Percentiles rank a stretch among this genome's conserved stretches.
Evolutionary conservation across 2,329 filamentous ascomycete species (phyloP).

Genomic region (Falciphora oryzae): DNA sequence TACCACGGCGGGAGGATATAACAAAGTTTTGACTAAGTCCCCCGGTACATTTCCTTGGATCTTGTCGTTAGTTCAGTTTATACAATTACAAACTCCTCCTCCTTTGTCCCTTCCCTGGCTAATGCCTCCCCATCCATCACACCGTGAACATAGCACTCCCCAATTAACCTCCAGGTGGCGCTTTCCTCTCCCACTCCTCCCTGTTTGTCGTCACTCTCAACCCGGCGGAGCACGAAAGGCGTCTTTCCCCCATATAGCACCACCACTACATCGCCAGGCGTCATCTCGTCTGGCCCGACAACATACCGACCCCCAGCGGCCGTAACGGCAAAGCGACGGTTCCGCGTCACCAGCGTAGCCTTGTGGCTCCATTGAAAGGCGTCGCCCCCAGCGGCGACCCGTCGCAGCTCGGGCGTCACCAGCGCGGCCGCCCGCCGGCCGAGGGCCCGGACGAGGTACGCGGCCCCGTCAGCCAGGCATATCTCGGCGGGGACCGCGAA

Average conservation of each 20-base stretch:
- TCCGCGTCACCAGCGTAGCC: neutral
- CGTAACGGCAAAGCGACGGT: neutral
- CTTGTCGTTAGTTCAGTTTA: neutral
- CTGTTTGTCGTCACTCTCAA: neutral
- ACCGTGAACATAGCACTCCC: constrained; percentile 3
- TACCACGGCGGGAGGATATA: no score
- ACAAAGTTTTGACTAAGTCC: no score
- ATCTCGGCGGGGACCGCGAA: neutral
- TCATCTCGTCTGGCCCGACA: neutral
- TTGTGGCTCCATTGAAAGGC: neutral
- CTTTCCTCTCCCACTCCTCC: neutral
- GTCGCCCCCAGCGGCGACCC: neutral
- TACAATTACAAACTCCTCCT: neutral
- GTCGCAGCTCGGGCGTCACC: neutral
- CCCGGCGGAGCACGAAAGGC: neutral
- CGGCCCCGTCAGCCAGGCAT: neutral
- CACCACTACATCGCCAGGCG: neutral
- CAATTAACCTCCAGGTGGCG: neutral
- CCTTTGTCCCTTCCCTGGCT: neutral
- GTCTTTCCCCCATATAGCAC: neutral
- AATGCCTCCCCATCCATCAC: constrained; percentile 2
- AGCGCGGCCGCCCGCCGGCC: no score
- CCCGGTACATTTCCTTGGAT: no score
- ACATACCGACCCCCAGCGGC: neutral
- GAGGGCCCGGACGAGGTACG: neutral